Evolutionary conservation across 2,329 filamentous ascomycete genomes (phyloP), one percentile per base, ranked within the genome.

Genomic region (Beauveria rudraprayagi): DNA sequence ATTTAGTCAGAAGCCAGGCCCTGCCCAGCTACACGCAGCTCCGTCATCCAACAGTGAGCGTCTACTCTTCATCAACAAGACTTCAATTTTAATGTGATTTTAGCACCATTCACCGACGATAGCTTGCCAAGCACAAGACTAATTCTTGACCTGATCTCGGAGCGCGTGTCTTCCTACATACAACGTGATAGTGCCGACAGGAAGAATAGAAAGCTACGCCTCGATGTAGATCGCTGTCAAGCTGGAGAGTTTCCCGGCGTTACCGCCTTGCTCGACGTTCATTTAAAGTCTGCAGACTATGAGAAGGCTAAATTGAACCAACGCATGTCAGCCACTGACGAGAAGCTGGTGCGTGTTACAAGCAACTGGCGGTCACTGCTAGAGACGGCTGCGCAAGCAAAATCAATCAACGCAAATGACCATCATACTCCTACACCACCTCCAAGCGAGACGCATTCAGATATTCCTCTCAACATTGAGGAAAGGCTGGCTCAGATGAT

Each of bases 141-240:
- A 2, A 17, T 61, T 22, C 11, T 56, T 24, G 60, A 41, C 9
- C 19, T 57, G 28, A n/a, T 46, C 1, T 40, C 47, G 3, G 54
- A 61, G 40, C 53, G 47, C 9, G 40, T n/a, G 6, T 53, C 6
- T 10, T 48, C 22, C 5, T 37, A 46, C 11, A n/a, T 40, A 1
- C 46, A 61, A n/a, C 37, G 41, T 3, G 54, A 61, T 30, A 28
- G 9, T 44, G 54, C 47, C n/a, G 54, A 61, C 46, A 53, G 46
- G 28, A 61, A 47, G 47, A 14, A 5, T 2, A 37, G 11, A n/a
- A 51, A 61, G 40, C 14, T 51, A 17, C 40, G 54, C 8, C 2
- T 22, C 7, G 46, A 61, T 16, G 3, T 57, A 14, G 43, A 53
- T 19, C 60, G 60, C 40, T 58, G 55, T 34, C 53, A 57, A 16